Evolutionary conservation across 75 land plant genomes (phyloP).

Genomic region (Ceratopteris richardii): DNA sequence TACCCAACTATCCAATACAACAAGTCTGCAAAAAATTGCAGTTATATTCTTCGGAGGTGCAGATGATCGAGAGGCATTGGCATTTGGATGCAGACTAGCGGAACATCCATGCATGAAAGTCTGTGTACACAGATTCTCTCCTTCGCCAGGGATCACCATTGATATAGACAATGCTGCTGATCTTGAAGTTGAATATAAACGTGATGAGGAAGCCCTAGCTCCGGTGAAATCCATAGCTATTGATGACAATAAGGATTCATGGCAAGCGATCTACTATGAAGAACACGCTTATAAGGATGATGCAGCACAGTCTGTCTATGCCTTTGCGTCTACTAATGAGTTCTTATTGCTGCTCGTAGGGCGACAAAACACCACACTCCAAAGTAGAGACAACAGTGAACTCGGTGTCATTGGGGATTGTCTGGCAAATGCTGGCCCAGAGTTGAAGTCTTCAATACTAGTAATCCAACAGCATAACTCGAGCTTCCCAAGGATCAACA

Average conservation of each 20-base stretch:
- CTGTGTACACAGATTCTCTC: constrained; percentile 32
- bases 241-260: not conserved
- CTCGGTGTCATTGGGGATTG: constrained; percentile 64
- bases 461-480: constrained; percentile 65
- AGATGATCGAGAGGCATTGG: constrained; percentile 50
- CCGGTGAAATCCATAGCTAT: too few species aligned
- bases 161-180: not conserved
- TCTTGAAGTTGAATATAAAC: not conserved
- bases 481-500: too few species aligned
- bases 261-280: not conserved
- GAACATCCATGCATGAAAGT: constrained; percentile 23
- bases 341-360: constrained; percentile 36
- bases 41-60: constrained; percentile 57
- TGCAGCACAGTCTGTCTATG: not conserved
- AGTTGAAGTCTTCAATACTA: too few species aligned
- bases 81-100: constrained; percentile 21
- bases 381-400: constrained; percentile 48
- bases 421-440: constrained; percentile 38
- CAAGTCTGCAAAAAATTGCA: constrained; percentile 10
- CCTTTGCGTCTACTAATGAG: not conserved
- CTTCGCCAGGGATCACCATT: not conserved
- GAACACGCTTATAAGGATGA: not conserved
- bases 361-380: not conserved
- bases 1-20: not conserved
- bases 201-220: not conserved